Evolutionary conservation across 108 stramenopile genomes (phyloP).

Genomic region (Skeletonema menzelii): DNA sequence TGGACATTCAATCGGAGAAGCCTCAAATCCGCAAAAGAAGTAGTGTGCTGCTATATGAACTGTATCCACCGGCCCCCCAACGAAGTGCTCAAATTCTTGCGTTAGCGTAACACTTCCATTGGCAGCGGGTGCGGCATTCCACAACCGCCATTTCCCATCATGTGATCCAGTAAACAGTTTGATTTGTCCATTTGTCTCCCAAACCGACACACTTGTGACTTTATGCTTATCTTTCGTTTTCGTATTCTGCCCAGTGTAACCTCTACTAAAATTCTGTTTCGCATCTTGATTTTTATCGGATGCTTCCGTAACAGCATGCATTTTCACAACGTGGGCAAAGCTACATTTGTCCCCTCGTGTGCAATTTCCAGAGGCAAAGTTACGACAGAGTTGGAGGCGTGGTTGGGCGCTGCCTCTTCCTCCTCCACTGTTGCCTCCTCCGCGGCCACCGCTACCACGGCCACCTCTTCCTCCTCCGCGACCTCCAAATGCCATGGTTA

Average conservation of each 20-base stretch:
- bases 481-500: slow-evolving; percentile 8
- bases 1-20: slow-evolving; percentile 41
- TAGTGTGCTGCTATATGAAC: slow-evolving; percentile 61
- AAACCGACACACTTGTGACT: slow-evolving; percentile 71
- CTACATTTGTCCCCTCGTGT: slow-evolving; percentile 53
- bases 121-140: slow-evolving; percentile 51
- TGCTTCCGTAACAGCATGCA: slow-evolving; percentile 63
- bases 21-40: slow-evolving; percentile 85
- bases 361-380: slow-evolving; percentile 69
- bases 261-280: slow-evolving; percentile 20
- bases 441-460: slow-evolving; percentile 33
- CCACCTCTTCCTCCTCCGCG: slow-evolving; percentile 43
- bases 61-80: slow-evolving; percentile 73
- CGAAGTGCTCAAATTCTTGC: slow-evolving; percentile 80
- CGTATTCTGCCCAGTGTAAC: slow-evolving; percentile 10
- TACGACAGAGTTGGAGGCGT: slow-evolving; percentile 48
- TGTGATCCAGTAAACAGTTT: slow-evolving; percentile 84
- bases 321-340: slow-evolving; percentile 70
- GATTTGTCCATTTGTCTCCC: slow-evolving; percentile 72
- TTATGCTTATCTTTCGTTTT: slow-evolving; percentile 41
- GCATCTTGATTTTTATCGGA: slow-evolving; percentile 48
- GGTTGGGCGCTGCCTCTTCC: slow-evolving; percentile 29
- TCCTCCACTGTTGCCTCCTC: slow-evolving; percentile 46
- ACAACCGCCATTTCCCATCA: slow-evolving; percentile 89
- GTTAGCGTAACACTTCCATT: slow-evolving; percentile 43